Evolutionary conservation across 768 basidiomycete genomes (phyloP), one percentile per base, ranked within the genome.

Genomic region (Dentipellis fragilis): DNA sequence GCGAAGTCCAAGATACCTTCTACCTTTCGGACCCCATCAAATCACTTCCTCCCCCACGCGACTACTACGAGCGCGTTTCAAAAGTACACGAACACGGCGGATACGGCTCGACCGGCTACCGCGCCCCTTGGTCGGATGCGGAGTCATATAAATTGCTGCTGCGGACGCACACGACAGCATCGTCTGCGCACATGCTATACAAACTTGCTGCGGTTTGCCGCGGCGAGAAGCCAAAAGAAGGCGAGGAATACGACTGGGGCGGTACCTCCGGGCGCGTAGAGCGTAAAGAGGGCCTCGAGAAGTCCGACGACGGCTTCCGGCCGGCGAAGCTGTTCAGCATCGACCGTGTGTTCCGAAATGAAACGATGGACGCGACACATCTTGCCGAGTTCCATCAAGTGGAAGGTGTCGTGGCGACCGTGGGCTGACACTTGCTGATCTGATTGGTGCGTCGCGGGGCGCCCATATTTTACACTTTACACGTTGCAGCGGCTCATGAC

Each of bases 371-470:
- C 69, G 93, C 93, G 47, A 99, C 96, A 16, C 96, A 99, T 76
- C 66, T 99, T 59, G 96, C 96, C 4, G 96, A 99, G 71, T 99
- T 99, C 77, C 95, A 98, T 68, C 96, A 99, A 71, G 96, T 99
- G n/a, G 96, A 99, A 69, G 96, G 96, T 51, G 96, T 99, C 48
- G 93, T 99, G 23, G 96, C 96, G 96, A 99, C 70, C 83, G 85
- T 61, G 84, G 84, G 51, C 72, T 99, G 57, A 98, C 95, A 1
- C 75, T 99, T 23, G 95, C 93, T 16, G 93, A 98, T 68, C 75
- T 99, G 57, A 97, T 99, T 60, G 94, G 93, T 92, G 60, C 48
- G 37, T 10, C 17, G 35, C 39, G 29, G 3, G 3, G 29, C 29
- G 29, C 29, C 29, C 29, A 29, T 29, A 29, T 29, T 29, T 29